Percentiles rank a stretch among this genome's conserved stretches.
These are phyloP conservation scores for Thielaviopsis punctulata DNA, from an alignment of 2,329 filamentous ascomycete genomes.

Conservation along the genomic window DNA sequence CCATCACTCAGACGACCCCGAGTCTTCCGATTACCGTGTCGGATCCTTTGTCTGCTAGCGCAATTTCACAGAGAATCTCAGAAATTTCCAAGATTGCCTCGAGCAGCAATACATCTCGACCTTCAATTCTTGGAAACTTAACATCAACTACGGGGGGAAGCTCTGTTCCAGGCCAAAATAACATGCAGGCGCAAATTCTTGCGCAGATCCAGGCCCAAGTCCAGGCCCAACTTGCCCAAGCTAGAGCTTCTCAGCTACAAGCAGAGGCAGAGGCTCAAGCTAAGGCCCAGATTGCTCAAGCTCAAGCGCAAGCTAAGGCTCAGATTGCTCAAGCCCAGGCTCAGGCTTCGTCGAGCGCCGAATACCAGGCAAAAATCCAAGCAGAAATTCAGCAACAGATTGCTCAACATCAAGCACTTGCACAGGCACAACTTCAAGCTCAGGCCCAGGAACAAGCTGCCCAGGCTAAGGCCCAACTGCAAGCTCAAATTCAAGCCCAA, in stretches of 20 bases:
- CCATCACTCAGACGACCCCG: not conserved
- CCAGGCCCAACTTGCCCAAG: conserved; percentile 18
- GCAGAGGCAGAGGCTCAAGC: conserved; percentile 6
- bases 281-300: conserved; percentile 8
- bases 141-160: not conserved
- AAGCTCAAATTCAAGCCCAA: conserved; percentile 11
- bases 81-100: conserved; percentile 12
- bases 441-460: conserved; percentile 11
- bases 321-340: conserved; percentile 11
- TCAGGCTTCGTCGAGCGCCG: not conserved
- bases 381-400: conserved; percentile 8
- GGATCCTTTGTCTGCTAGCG: conserved; percentile 9
- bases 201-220: conserved; percentile 19
- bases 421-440: conserved; percentile 10
- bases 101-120: conserved; percentile 14
- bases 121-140: conserved; percentile 12
- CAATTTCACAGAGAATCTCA: conserved; percentile 8
- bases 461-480: conserved; percentile 15
- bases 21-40: not conserved
- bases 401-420: conserved; percentile 7
- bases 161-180: conserved; percentile 2
- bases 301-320: conserved; percentile 9
- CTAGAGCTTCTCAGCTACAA: conserved; percentile 5
- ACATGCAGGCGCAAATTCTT: conserved; percentile 10
- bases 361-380: conserved; percentile 8